A percentile compares a stretch with the other conserved stretches of the same genome.
Evolutionary conservation across 2,329 filamentous ascomycete genomes (phyloP).

Genomic region (Pezicula carpinea): DNA sequence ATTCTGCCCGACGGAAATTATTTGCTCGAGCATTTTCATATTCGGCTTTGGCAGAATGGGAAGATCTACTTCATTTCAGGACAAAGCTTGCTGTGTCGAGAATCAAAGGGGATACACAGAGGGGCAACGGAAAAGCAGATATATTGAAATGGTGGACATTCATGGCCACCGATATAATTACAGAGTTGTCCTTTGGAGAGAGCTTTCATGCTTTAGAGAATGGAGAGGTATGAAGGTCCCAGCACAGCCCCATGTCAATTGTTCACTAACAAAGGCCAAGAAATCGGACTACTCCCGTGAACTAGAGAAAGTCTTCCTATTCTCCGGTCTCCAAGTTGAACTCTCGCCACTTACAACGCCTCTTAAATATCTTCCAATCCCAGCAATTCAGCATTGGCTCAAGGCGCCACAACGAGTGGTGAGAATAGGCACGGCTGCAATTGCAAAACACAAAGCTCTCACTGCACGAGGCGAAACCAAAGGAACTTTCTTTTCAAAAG

Average conservation of each 20-base stretch:
- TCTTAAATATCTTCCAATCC: constrained; percentile 20
- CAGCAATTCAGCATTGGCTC: constrained; percentile 7
- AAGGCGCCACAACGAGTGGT: background rate
- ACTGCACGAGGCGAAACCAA: background rate
- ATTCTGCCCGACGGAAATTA: constrained; percentile 32
- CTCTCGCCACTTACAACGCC: constrained; percentile 24
- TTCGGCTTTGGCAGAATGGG: constrained; percentile 28
- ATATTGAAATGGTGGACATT: constrained; percentile 50
- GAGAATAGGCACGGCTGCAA: background rate
- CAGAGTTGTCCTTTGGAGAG: constrained; percentile 50
- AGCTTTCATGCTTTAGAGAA: constrained; percentile 47
- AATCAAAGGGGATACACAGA: constrained; percentile 40
- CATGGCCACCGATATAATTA: constrained; percentile 50
- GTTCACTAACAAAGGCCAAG: background rate
- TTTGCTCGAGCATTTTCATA: constrained; percentile 37
- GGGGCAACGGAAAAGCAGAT: constrained; percentile 32
- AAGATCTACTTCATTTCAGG: constrained; percentile 31
- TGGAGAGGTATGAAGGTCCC: constrained; percentile 35
- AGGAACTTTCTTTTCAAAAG: constrained; percentile 3
- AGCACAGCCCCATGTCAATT: background rate
- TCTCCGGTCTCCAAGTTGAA: constrained; percentile 21
- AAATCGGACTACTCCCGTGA: constrained; percentile 31
- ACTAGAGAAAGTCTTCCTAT: constrained; percentile 26
- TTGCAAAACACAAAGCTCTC: constrained; percentile 1
- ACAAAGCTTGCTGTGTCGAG: constrained; percentile 35